Evolutionary conservation across 2,329 filamentous ascomycete species (phyloP).

Genomic region (Mycosphaerella sp.): DNA sequence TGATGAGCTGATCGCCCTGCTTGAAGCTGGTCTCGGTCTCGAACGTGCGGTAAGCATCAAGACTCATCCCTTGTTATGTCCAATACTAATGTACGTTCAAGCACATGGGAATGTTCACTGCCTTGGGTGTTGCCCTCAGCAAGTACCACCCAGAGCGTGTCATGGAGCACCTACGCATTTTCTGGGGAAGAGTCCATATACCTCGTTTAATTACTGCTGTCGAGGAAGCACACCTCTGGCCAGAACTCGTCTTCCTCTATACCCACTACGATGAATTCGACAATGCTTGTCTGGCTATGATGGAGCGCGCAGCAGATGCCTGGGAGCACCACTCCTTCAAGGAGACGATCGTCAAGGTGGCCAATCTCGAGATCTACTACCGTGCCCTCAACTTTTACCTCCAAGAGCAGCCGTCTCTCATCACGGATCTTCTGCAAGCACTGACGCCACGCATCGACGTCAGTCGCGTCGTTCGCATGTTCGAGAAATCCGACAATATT

Average conservation of each 20-base stretch:
- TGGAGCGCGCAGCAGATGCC: slow-evolving; percentile 93
- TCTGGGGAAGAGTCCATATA: slow-evolving; percentile 97
- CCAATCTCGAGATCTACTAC: slow-evolving; percentile 99
- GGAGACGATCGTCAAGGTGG: slow-evolving; percentile 95
- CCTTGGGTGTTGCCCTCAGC: slow-evolving; percentile 82
- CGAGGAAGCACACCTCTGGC: slow-evolving; percentile 94
- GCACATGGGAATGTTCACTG: slow-evolving; percentile 98
- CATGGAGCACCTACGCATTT: slow-evolving; percentile 98
- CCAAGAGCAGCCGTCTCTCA: slow-evolving; percentile 87
- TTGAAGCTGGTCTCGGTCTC: slow-evolving; percentile 90
- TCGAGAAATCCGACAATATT: slow-evolving; percentile 96
- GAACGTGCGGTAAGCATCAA: slow-evolving; percentile 48
- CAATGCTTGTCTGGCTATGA: slow-evolving; percentile 93
- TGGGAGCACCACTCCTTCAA: slow-evolving; percentile 99
- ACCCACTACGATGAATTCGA: slow-evolving; percentile 98
- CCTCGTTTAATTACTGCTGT: slow-evolving; percentile 92
- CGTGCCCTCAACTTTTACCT: slow-evolving; percentile 94
- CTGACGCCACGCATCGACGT: slow-evolving; percentile 93
- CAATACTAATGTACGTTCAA: slow-evolving; percentile 38
- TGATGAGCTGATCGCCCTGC: slow-evolving; percentile 88
- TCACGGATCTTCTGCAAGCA: slow-evolving; percentile 91
- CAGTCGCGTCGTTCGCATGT: slow-evolving; percentile 98
- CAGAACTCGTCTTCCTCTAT: slow-evolving; percentile 95
- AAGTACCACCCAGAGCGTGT: slow-evolving; percentile 93
- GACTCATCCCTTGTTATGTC: too few species aligned